These are phyloP conservation scores for Zygosaccharomyces sapae DNA, from an alignment of 1,139 yeast species.

Conservation along the genomic window DNA sequence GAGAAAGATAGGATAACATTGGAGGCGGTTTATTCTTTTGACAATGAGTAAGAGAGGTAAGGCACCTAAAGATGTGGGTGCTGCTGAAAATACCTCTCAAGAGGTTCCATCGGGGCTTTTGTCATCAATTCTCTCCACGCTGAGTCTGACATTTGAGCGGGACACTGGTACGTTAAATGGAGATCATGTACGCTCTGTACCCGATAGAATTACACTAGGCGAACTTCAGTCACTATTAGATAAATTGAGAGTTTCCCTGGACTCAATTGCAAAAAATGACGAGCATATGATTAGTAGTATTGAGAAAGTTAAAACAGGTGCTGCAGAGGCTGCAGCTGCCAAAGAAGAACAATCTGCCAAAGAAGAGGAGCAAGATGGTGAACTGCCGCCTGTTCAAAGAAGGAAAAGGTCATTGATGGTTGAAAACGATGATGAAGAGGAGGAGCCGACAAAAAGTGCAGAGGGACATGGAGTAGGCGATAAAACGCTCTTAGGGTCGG, in stretches of 20 bases:
- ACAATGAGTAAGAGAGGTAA: constrained; percentile 17
- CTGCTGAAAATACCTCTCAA: constrained; percentile 13
- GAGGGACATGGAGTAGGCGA: constrained; percentile 12
- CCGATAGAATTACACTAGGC: constrained; percentile 44
- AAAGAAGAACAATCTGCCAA: constrained; percentile 8
- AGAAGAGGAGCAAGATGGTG: constrained; percentile 10
- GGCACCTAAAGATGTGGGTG: constrained; percentile 19
- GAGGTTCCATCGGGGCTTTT: constrained; percentile 40
- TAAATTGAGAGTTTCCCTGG: constrained; percentile 48
- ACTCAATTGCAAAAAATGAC: constrained; percentile 47
- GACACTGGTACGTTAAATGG: constrained; percentile 61
- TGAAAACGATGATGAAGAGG: constrained; percentile 18
- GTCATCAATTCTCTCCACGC: constrained; percentile 50
- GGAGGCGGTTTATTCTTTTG: not conserved
- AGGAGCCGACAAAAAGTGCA: constrained; percentile 3
- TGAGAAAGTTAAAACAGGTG: constrained; percentile 21
- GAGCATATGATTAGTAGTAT: constrained; percentile 28
- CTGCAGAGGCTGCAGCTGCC: constrained; percentile 15
- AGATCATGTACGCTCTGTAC: constrained; percentile 47
- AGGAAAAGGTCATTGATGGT: constrained; percentile 15
- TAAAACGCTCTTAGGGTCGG: constrained; percentile 13
- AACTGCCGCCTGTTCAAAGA: constrained; percentile 6
- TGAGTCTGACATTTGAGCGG: constrained; percentile 54
- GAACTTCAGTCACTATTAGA: constrained; percentile 47
- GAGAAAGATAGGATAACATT: not conserved